phyloP scores from a whole-genome alignment of 345 rosid species.

The Acer saccharum region DNA sequence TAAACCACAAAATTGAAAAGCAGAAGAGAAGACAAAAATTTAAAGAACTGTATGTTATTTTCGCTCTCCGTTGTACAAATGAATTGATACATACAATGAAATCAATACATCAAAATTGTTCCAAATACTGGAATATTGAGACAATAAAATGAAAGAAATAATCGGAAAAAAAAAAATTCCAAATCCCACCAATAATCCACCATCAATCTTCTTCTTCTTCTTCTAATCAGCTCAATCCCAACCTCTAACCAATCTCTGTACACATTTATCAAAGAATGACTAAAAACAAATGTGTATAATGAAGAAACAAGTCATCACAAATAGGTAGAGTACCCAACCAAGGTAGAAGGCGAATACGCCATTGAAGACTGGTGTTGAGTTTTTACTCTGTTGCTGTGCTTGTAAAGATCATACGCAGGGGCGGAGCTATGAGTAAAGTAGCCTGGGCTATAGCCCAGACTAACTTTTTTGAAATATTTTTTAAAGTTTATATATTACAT shows the following conservation, averaged over 20 bases:
- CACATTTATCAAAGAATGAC: slow-evolving; percentile 18
- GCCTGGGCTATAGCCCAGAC: no score
- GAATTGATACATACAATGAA: slow-evolving; percentile 29
- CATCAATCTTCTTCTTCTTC: not conserved
- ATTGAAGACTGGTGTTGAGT: slow-evolving; percentile 27
- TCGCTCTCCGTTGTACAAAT: slow-evolving; percentile 12
- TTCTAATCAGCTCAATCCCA: not conserved
- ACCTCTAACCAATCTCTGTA: slow-evolving; percentile 17
- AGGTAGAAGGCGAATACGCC: slow-evolving; percentile 29
- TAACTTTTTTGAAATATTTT: no score
- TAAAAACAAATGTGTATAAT: not conserved
- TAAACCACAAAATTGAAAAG: not conserved
- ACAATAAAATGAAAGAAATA: not conserved
- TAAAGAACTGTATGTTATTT: slow-evolving; percentile 23
- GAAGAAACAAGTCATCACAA: slow-evolving; percentile 32
- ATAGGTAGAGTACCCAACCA: slow-evolving; percentile 39
- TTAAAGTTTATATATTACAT: no score
- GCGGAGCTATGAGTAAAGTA: no score
- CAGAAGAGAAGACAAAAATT: not conserved
- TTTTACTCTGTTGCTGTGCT: slow-evolving; percentile 27
- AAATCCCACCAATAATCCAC: not conserved
- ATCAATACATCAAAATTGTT: slow-evolving; percentile 42
- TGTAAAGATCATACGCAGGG: slow-evolving; percentile 68
- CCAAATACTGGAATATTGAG: slow-evolving; percentile 24
- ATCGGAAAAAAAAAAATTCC: not conserved